Conservation (phyloP, 2,329 filamentous ascomycete species). For the Tolypocladium inflatum region DNA sequence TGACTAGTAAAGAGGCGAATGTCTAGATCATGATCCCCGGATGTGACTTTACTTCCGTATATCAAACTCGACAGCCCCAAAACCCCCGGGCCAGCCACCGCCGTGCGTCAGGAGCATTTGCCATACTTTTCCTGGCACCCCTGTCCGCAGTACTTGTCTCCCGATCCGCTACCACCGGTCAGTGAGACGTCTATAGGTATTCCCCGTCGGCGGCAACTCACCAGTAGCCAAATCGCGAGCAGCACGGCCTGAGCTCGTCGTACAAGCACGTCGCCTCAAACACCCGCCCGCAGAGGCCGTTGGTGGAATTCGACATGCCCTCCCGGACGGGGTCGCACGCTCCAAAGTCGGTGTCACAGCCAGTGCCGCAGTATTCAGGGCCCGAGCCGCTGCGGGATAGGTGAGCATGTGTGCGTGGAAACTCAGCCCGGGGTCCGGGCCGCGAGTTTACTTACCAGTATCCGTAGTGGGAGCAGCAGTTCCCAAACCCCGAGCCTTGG, state of each 20-base stretch:
- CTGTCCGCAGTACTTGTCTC: slow-evolving; percentile 16
- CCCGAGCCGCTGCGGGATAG: slow-evolving; percentile 17
- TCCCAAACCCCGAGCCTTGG: slow-evolving; percentile 22
- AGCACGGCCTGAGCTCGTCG: slow-evolving; percentile 23
- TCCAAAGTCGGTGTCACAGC: slow-evolving; percentile 26
- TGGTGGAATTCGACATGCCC: slow-evolving; percentile 20
- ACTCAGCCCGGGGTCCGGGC: not conserved
- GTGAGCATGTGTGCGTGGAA: not conserved
- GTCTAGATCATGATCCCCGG: no score
- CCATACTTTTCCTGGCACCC: slow-evolving; percentile 25
- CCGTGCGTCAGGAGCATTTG: slow-evolving; percentile 10
- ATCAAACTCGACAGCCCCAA: no score
- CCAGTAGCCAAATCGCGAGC: slow-evolving; percentile 25
- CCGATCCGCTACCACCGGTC: slow-evolving; percentile 14
- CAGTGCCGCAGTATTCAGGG: slow-evolving; percentile 24
- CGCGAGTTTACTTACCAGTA: slow-evolving; percentile 22
- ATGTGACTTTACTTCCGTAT: no score
- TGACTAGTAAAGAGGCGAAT: no score
- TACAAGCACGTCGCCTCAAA: slow-evolving; percentile 21
- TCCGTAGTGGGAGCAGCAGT: slow-evolving; percentile 31
- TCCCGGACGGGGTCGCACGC: slow-evolving; percentile 15
- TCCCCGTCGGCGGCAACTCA: slow-evolving; percentile 2
- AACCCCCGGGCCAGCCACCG: no score
- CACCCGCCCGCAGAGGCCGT: slow-evolving; percentile 23
- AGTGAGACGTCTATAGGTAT: not conserved